Percentiles rank a stretch among this genome's conserved stretches.
Evolutionary conservation across 2,329 filamentous ascomycete species (phyloP).

Genomic region (Helminthosporium solani): DNA sequence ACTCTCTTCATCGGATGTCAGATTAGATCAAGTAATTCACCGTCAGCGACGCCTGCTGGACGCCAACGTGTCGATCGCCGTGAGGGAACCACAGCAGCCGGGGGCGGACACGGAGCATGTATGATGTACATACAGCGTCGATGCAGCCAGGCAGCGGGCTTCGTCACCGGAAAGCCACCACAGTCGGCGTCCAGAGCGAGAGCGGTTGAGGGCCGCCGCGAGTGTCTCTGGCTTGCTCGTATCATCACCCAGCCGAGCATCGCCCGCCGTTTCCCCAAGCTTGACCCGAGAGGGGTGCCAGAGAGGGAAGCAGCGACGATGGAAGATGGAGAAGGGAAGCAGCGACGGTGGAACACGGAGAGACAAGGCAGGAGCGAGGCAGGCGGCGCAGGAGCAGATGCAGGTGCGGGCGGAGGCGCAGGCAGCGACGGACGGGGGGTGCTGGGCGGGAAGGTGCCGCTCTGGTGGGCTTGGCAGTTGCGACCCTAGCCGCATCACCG

Average conservation of each 20-base stretch:
- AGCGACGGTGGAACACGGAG: no score
- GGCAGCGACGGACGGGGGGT: no score
- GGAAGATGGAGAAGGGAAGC: constrained; percentile 2
- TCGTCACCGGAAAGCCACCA: constrained; percentile 22
- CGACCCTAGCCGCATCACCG: not conserved
- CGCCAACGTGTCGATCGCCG: constrained; percentile 1
- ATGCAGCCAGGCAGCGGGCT: constrained; percentile 21
- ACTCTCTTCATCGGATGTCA: constrained; percentile 42
- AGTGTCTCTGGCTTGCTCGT: constrained; percentile 36
- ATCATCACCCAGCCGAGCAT: constrained; percentile 33
- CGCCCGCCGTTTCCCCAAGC: not conserved
- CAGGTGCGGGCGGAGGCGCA: not conserved
- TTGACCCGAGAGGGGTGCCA: not conserved
- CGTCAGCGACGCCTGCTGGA: constrained; percentile 45
- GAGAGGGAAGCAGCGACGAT: not conserved
- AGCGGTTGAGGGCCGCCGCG: constrained; percentile 11
- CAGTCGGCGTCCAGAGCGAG: constrained; percentile 8
- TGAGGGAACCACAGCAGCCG: constrained; percentile 22
- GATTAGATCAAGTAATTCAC: constrained; percentile 65
- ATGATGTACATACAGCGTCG: constrained; percentile 20
- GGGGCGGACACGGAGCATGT: constrained; percentile 17
- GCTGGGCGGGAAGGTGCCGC: no score
- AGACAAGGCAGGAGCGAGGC: no score
- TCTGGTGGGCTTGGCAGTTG: constrained; percentile 13
- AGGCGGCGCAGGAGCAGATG: not conserved